Evolutionary conservation across 2,329 filamentous ascomycete genomes (phyloP).

Genomic region (Trichoderma asperellum): DNA sequence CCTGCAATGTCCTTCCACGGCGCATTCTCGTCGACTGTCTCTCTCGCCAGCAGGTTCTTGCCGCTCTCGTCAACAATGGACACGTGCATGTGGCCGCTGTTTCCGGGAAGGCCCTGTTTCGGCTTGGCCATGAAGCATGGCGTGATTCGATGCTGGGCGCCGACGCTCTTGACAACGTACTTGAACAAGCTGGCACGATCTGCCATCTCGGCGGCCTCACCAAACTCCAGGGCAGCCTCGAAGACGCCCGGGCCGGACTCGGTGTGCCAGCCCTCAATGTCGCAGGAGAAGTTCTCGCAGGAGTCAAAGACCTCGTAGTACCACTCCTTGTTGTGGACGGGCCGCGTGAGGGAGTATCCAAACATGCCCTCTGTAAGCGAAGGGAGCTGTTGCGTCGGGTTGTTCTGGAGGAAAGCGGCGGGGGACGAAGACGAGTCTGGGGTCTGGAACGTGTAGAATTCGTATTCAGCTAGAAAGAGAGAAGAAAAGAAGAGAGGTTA

Average conservation of each 20-base stretch:
- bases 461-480: conserved; percentile 73
- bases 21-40: conserved; percentile 70
- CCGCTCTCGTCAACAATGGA: conserved; percentile 81
- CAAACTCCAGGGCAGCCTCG: conserved; percentile 91
- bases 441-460: conserved; percentile 88
- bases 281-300: conserved; percentile 75
- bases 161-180: conserved; percentile 87
- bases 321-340: conserved; percentile 88
- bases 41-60: conserved; percentile 81
- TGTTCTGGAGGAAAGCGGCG: conserved; percentile 72
- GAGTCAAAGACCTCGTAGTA: conserved; percentile 86
- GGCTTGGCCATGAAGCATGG: conserved; percentile 99
- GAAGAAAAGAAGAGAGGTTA: not conserved
- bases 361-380: conserved; percentile 93
- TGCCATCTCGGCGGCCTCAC: conserved; percentile 85
- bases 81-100: conserved; percentile 94
- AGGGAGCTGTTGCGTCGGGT: conserved; percentile 74
- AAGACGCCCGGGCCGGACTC: conserved; percentile 93
- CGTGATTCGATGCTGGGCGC: conserved; percentile 85
- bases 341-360: conserved; percentile 85
- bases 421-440: conserved; percentile 67
- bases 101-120: conserved; percentile 84
- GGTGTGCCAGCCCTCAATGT: conserved; percentile 94
- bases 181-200: conserved; percentile 94
- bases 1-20: conserved; percentile 75